Base-by-base conservation (phyloP, 2,329 filamentous ascomycete genomes). In the Aspergillus eucalypticola region DNA sequence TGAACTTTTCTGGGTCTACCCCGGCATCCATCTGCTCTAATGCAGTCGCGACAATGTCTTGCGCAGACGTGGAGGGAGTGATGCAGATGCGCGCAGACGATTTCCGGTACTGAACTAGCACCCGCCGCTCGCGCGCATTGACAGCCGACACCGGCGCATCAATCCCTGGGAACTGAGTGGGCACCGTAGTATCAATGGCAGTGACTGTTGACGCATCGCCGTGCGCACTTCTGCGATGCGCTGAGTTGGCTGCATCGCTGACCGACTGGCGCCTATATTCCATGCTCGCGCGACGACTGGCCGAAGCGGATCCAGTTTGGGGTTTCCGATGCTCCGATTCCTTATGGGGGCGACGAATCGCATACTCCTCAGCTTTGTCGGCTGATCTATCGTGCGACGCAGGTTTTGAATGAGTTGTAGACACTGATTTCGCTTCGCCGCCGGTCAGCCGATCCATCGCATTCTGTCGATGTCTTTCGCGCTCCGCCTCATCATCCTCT, bases 61-160 rank as follows among this genome's bases (percentile, higher is more conserved):
- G 79, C 0, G 88, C 83, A 1, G 88, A 92, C 0, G 93, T 96
- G 2, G 90, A 87, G 3, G 87, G 84, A 2, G 83, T 89, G 41
- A 97, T 83, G 2, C 89, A 85, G n/a, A 96, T 81, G 51, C 84
- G 83, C 54, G 92, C 86, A 1, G 84, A 87, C 11, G 86, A 85
- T 59, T 89, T 87, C 65, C 86, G 84, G 76, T 87, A 96, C 64
- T 88, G 85, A 39, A 97, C 86, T 35, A 86, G 81, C 17, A 96
- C 90, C 66, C 84, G 84, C 67, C 92, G 83, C 71, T 93, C 90
- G 49, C 88, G 89, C 62, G 89, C 86, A 77, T 96, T 96, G 60
- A 90, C 88, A 13, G 91, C 91, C 56, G 91, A 92, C 8, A 88
- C 81, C 1, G 92, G 92, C 21, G 90, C 90, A 79, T 96, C 91